A percentile compares a stretch with the other conserved stretches of the same genome.
Evolutionary conservation across 108 stramenopile species (phyloP).

Genomic region (Fragilariopsis cylindrus): DNA sequence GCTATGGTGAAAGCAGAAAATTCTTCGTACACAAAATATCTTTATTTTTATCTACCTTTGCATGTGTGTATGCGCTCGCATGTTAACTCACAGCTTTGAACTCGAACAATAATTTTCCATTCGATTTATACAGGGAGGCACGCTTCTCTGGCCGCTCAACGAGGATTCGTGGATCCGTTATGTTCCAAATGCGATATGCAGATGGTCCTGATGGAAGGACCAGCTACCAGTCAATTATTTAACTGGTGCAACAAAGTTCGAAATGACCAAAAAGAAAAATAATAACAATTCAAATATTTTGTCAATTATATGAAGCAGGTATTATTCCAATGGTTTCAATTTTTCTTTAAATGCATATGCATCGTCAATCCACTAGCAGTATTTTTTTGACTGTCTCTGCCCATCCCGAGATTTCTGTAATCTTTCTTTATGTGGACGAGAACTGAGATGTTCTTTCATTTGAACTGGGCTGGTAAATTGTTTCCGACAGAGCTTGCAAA

Average conservation of each 20-base stretch:
- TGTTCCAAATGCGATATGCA: slow-evolving; percentile 79
- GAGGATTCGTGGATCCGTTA: slow-evolving; percentile 69
- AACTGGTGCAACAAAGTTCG: slow-evolving; percentile 79
- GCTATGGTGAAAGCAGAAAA: too few species aligned
- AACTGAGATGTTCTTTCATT: slow-evolving; percentile 81
- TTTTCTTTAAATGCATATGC: background rate
- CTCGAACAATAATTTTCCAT: too few species aligned
- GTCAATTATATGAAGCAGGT: background rate
- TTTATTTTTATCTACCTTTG: too few species aligned
- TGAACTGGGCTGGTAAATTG: slow-evolving; percentile 89
- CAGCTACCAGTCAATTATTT: slow-evolving; percentile 81
- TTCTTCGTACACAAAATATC: too few species aligned
- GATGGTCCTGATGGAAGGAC: slow-evolving; percentile 69
- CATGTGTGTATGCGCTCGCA: too few species aligned
- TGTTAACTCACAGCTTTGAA: too few species aligned
- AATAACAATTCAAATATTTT: background rate
- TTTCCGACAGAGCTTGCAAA: slow-evolving; percentile 85
- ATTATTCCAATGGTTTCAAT: background rate
- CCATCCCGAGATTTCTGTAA: slow-evolving; percentile 48
- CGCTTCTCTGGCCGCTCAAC: slow-evolving; percentile 76
- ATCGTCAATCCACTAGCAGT: background rate
- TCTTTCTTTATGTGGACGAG: slow-evolving; percentile 75
- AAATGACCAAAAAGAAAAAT: slow-evolving; percentile 59
- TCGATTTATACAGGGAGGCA: slow-evolving; percentile 40
- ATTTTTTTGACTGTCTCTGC: background rate